These are phyloP conservation scores for Ilyonectria sp. DNA, from an alignment of 2,329 filamentous ascomycete species.

Conservation along the genomic window DNA sequence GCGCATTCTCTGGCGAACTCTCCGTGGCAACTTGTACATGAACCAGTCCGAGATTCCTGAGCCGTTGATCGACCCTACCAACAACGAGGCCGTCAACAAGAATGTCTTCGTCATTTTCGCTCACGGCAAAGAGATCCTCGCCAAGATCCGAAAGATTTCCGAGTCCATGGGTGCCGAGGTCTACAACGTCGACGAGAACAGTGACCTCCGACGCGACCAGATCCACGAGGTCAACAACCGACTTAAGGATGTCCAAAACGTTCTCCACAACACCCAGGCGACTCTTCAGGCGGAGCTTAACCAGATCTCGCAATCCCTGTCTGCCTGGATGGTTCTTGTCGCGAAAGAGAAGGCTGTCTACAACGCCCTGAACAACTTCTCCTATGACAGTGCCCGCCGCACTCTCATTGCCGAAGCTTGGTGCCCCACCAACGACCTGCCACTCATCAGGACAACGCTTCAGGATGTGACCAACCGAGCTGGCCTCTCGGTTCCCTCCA, in stretches of 20 bases:
- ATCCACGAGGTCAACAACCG: slow-evolving; percentile 97
- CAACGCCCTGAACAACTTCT: slow-evolving; percentile 95
- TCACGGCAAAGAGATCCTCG: slow-evolving; percentile 97
- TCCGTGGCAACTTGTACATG: slow-evolving; percentile 99
- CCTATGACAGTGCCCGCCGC: slow-evolving; percentile 94
- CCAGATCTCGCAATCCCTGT: slow-evolving; percentile 92
- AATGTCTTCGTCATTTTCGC: slow-evolving; percentile 99
- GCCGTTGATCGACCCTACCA: slow-evolving; percentile 90
- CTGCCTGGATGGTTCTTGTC: slow-evolving; percentile 97
- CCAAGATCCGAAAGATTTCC: slow-evolving; percentile 99
- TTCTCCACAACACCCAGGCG: slow-evolving; percentile 93
- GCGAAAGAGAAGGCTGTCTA: slow-evolving; percentile 99
- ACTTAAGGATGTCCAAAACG: slow-evolving; percentile 90
- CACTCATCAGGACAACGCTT: slow-evolving; percentile 91
- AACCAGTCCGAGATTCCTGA: slow-evolving; percentile 99
- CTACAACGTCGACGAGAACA: slow-evolving; percentile 98
- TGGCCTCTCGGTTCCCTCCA: slow-evolving; percentile 96
- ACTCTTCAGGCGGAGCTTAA: slow-evolving; percentile 94
- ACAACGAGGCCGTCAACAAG: slow-evolving; percentile 93
- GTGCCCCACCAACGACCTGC: slow-evolving; percentile 93
- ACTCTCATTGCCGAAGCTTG: slow-evolving; percentile 98
- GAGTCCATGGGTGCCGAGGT: slow-evolving; percentile 96
- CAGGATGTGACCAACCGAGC: slow-evolving; percentile 98
- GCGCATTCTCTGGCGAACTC: slow-evolving; percentile 95
- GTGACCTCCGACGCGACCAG: slow-evolving; percentile 93